Evolutionary conservation across 768 basidiomycete species (phyloP).

Genomic region (Boletus tomentosulus): DNA sequence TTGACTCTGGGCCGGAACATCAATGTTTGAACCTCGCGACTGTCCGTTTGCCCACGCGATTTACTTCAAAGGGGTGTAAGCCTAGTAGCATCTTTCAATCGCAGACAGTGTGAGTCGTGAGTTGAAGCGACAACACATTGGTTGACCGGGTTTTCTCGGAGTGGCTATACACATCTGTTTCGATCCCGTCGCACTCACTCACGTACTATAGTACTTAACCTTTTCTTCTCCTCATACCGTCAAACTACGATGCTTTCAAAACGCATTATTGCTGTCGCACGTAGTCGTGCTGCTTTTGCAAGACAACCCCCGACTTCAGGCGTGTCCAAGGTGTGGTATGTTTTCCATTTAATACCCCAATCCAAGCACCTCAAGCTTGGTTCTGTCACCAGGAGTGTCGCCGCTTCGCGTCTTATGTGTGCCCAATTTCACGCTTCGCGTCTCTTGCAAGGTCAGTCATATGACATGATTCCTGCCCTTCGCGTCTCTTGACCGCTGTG

Average conservation of each 20-base stretch:
- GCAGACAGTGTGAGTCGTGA: too few species aligned
- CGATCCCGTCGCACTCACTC: not conserved
- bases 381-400: constrained; percentile 38
- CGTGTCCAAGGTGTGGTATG: constrained; percentile 49
- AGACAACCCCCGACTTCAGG: constrained; percentile 28
- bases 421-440: constrained; percentile 69
- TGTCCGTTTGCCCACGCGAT: too few species aligned
- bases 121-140: too few species aligned
- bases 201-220: not conserved
- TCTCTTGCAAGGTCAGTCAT: constrained; percentile 59
- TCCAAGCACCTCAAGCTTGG: constrained; percentile 4
- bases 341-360: not conserved
- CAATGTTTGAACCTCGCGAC: too few species aligned
- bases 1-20: too few species aligned
- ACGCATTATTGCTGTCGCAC: constrained; percentile 62
- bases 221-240: not conserved
- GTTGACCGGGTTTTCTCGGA: constrained; percentile 12
- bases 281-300: constrained; percentile 50
- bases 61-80: too few species aligned
- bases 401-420: constrained; percentile 43
- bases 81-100: too few species aligned
- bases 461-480: constrained; percentile 13
- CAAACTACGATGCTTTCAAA: constrained; percentile 58
- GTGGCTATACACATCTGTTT: constrained; percentile 15
- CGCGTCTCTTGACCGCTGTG: constrained; percentile 7